Conservation (phyloP, 2,329 filamentous ascomycete species). For the Fusarium newnesense region DNA sequence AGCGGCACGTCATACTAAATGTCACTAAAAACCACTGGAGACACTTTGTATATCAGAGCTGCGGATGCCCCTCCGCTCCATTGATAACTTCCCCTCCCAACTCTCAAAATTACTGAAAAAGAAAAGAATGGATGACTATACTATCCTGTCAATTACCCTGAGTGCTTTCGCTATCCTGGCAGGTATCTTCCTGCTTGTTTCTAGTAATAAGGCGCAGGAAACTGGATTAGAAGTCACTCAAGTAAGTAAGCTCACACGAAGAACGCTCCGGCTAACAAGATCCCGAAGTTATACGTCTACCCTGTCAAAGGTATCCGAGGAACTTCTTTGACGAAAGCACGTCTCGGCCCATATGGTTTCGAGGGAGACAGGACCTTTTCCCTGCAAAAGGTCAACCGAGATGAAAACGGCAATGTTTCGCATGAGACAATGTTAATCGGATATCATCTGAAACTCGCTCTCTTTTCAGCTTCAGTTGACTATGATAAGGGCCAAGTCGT, state of each 20-base stretch:
- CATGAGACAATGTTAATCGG: constrained; percentile 41
- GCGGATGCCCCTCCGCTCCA: neutral
- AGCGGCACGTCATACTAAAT: neutral
- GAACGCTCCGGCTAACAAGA: neutral
- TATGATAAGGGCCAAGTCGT: neutral
- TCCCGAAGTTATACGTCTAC: constrained; percentile 35
- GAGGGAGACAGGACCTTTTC: constrained; percentile 40
- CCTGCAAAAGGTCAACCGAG: constrained; percentile 31
- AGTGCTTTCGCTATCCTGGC: neutral
- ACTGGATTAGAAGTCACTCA: constrained; percentile 31
- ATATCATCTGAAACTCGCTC: constrained; percentile 32
- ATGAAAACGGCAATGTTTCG: neutral
- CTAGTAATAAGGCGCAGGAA: neutral
- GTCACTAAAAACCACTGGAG: neutral
- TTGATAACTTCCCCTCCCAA: neutral
- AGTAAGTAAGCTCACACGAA: neutral
- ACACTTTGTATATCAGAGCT: neutral
- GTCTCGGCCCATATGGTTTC: constrained; percentile 24
- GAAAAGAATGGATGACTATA: neutral
- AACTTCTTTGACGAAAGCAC: constrained; percentile 19
- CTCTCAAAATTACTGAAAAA: too few relatives aligned
- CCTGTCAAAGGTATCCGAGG: constrained; percentile 38
- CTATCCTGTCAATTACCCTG: neutral
- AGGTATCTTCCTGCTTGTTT: neutral
- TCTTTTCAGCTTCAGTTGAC: constrained; percentile 25